Evolutionary conservation across 139 green algal genomes (phyloP), one percentile per base, ranked within the genome.

Genomic region (Astrephomene gubernaculifera): DNA sequence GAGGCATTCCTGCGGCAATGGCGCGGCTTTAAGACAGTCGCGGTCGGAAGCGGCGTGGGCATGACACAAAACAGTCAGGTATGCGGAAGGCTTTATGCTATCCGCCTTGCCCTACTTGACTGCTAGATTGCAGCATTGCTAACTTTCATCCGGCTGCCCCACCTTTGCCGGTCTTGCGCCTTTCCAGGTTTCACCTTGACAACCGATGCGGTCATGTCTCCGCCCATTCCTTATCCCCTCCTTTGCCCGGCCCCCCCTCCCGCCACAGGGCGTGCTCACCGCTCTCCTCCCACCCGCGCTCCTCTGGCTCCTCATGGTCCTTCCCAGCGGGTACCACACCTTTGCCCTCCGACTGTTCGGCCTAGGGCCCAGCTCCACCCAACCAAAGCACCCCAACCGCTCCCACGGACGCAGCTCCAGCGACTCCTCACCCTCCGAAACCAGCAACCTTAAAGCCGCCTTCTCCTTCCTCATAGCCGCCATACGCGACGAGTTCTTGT

Each of bases 401-500:
- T n/a, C n/a, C n/a, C n/a, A n/a, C n/a, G n/a, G n/a, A n/a, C n/a
- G n/a, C n/a, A n/a, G n/a, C n/a, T n/a, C n/a, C n/a, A n/a, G n/a
- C n/a, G n/a, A n/a, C n/a, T n/a, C n/a, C n/a, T n/a, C n/a, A n/a
- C n/a, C n/a, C n/a, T n/a, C n/a, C n/a, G n/a, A n/a, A n/a, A n/a
- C n/a, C n/a, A n/a, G n/a, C n/a, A n/a, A n/a, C n/a, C n/a, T n/a
- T n/a, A n/a, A n/a, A n/a, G n/a, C n/a, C n/a, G n/a, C n/a, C n/a
- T n/a, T n/a, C n/a, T n/a, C n/a, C n/a, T n/a, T n/a, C n/a, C n/a
- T n/a, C n/a, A n/a, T n/a, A n/a, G n/a, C n/a, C n/a, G n/a, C n/a
- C n/a, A 7, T 52, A 0, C 8, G 17, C 7, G 79, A 93, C 29
- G 88, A 96, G 87, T 12, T 92, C 41, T 44, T 57, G 2, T 78